Evolutionary conservation across 768 basidiomycete genomes (phyloP).

Genomic region (Collybiopsis luxurians): DNA sequence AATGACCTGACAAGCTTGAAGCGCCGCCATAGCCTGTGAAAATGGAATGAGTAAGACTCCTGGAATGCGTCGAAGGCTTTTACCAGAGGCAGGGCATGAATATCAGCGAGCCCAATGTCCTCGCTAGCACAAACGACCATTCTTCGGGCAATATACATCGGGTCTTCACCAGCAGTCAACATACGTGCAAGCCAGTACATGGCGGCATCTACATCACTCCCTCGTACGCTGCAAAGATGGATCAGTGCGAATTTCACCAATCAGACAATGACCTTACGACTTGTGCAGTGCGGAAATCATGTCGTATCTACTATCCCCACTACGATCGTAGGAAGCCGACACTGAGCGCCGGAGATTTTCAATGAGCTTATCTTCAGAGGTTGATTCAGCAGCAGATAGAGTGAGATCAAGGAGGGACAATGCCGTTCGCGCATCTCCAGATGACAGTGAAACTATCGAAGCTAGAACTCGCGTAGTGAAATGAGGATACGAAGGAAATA

Average conservation of each 20-base stretch:
- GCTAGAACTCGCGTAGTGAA: slow-evolving; percentile 46
- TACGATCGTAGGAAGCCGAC: slow-evolving; percentile 68
- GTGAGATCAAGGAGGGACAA: slow-evolving; percentile 75
- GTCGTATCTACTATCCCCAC: slow-evolving; percentile 75
- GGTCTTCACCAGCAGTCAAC: slow-evolving; percentile 80
- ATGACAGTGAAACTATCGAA: slow-evolving; percentile 51
- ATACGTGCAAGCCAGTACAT: slow-evolving; percentile 89
- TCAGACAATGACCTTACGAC: background rate
- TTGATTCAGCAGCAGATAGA: slow-evolving; percentile 38
- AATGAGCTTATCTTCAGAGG: slow-evolving; percentile 50
- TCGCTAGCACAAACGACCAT: slow-evolving; percentile 83
- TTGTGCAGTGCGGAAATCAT: slow-evolving; percentile 87
- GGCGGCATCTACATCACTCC: slow-evolving; percentile 72
- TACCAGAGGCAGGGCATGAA: slow-evolving; percentile 72
- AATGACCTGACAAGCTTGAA: slow-evolving; percentile 63
- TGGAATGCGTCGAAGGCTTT: slow-evolving; percentile 17
- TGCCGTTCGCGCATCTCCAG: slow-evolving; percentile 76
- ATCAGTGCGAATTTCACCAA: too few relatives aligned
- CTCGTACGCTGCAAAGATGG: slow-evolving; percentile 50
- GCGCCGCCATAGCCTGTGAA: slow-evolving; percentile 54
- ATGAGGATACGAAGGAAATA: slow-evolving; percentile 24
- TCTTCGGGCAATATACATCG: slow-evolving; percentile 69
- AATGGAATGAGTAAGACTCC: background rate
- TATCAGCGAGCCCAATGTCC: slow-evolving; percentile 81
- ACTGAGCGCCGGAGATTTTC: slow-evolving; percentile 59